Conservation (phyloP, 2,329 filamentous ascomycete genomes). For the Neonectria ditissima region DNA sequence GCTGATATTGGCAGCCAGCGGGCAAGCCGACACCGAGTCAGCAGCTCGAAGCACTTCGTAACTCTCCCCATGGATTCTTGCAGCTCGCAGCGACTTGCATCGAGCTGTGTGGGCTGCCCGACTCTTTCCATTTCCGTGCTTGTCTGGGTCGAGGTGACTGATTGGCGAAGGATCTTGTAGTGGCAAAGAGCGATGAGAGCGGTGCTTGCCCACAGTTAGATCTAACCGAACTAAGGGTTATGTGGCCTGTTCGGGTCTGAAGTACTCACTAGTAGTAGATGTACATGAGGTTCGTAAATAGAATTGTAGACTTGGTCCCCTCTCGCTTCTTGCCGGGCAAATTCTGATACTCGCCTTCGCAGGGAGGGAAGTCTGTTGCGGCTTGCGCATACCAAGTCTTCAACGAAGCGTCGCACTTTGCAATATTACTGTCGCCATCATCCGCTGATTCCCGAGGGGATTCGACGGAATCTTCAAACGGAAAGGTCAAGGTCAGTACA, state of each 20-base stretch:
- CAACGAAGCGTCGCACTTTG: background rate
- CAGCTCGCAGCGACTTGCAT: background rate
- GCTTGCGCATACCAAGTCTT: background rate
- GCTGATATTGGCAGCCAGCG: constrained; percentile 2
- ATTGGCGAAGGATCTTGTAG: background rate
- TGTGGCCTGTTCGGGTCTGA: too few relatives aligned
- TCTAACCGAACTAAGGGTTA: background rate
- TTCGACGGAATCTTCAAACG: background rate
- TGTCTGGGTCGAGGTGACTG: background rate
- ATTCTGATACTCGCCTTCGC: background rate
- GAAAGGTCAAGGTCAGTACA: background rate
- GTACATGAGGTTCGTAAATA: constrained; percentile 2
- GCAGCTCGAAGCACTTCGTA: background rate
- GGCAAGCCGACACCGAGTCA: background rate
- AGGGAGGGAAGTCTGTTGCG: background rate
- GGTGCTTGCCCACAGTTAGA: background rate
- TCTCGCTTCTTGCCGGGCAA: background rate
- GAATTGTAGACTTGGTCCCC: background rate
- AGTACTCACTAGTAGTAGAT: constrained; percentile 8
- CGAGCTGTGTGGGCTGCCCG: background rate
- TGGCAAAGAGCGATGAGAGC: background rate
- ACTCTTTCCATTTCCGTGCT: background rate
- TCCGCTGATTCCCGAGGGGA: background rate
- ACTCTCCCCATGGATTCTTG: background rate
- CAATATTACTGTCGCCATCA: background rate